phyloP scores from a whole-genome alignment of 2,329 filamentous ascomycete genomes.

The Teratosphaeria epicoccoides region DNA sequence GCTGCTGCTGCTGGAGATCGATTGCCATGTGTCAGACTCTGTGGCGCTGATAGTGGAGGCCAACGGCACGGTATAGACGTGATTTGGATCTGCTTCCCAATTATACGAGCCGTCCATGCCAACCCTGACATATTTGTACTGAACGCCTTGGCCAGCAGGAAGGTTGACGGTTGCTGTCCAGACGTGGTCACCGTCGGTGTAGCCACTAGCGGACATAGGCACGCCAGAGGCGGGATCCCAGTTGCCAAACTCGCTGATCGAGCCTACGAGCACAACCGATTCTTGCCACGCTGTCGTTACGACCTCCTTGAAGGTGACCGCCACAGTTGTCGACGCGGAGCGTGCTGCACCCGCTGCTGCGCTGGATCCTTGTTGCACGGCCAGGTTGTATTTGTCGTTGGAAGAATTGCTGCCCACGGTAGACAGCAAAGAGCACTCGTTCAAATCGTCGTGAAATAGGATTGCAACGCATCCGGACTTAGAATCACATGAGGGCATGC shows the following conservation, averaged over 20 bases:
- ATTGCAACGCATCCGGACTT: conserved; percentile 3
- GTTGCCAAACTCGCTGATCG: conserved; percentile 45
- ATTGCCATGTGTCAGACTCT: conserved; percentile 31
- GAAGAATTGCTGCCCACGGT: conserved; percentile 1
- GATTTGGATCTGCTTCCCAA: conserved; percentile 54
- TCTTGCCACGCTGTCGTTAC: conserved; percentile 51
- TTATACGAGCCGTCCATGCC: conserved; percentile 42
- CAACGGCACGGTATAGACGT: conserved; percentile 30
- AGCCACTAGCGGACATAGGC: conserved; percentile 47
- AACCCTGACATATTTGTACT: conserved; percentile 54
- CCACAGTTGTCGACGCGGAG: conserved; percentile 27
- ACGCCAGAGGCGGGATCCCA: conserved; percentile 49
- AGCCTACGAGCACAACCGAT: conserved; percentile 55
- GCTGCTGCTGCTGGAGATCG: neutral
- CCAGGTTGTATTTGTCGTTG: conserved; percentile 5
- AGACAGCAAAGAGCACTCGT: conserved; percentile 3
- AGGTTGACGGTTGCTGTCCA: conserved; percentile 51
- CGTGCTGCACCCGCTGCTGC: neutral
- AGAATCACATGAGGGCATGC: conserved; percentile 5
- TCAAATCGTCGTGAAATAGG: conserved; percentile 5
- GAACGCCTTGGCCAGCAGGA: conserved; percentile 43
- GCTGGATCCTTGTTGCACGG: neutral
- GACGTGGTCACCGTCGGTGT: conserved; percentile 48
- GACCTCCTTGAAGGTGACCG: conserved; percentile 52
- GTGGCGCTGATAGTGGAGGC: conserved; percentile 28